A percentile compares a stretch with the other conserved stretches of the same genome.
Evolutionary conservation across 2,329 filamentous ascomycete species (phyloP).

Genomic region (Fusarium anguioides): DNA sequence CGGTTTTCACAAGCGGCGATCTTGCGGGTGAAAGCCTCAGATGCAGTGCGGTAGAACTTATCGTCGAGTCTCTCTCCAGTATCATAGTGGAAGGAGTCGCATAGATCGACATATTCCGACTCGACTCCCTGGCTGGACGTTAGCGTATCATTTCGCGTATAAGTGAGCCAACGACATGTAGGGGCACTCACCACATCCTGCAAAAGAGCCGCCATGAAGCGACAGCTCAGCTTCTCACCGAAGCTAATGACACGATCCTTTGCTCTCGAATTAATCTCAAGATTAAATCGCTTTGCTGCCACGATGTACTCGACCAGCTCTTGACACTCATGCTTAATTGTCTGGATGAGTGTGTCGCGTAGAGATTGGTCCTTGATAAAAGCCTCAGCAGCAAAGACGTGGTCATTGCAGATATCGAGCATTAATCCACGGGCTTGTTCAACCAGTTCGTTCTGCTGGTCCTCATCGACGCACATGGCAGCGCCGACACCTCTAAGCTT

Average conservation of each 20-base stretch:
- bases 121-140: conserved; percentile 71
- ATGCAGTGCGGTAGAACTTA: conserved; percentile 75
- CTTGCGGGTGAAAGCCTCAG: conserved; percentile 70
- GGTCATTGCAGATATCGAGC: conserved; percentile 83
- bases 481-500: conserved; percentile 66
- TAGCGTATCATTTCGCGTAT: conserved; percentile 32
- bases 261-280: conserved; percentile 80
- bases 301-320: conserved; percentile 79
- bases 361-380: conserved; percentile 69
- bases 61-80: conserved; percentile 69
- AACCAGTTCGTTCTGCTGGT: conserved; percentile 63
- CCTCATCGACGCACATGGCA: conserved; percentile 63
- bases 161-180: background rate
- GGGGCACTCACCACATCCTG: conserved; percentile 70
- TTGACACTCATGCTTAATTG: conserved; percentile 82
- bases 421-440: conserved; percentile 79
- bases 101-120: conserved; percentile 90
- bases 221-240: conserved; percentile 94
- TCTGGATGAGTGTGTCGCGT: conserved; percentile 67
- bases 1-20: conserved; percentile 72
- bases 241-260: conserved; percentile 93
- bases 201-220: conserved; percentile 87
- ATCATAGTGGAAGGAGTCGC: conserved; percentile 80
- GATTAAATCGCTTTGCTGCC: conserved; percentile 72
- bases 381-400: conserved; percentile 76